Evolutionary conservation across 2,329 filamentous ascomycete species (phyloP), one percentile per base, ranked within the genome.

Genomic region (Dendryphion nanum): DNA sequence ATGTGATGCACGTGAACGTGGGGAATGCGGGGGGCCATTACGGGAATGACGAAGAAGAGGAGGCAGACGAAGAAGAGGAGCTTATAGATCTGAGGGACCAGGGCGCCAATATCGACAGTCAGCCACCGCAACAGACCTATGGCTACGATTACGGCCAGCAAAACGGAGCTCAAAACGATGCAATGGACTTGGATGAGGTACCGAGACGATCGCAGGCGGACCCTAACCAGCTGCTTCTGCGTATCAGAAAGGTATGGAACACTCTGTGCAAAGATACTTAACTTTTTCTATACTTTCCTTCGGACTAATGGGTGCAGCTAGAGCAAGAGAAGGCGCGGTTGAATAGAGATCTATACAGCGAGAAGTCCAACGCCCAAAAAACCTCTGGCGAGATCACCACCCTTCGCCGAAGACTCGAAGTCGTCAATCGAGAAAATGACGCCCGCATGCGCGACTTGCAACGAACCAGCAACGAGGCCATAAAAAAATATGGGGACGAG

Each of bases 321-420:
- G 68, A 74, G 53, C 66, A 65, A 40, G 67, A 73, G 38, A 65
- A 64, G 33, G 55, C 51, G 6, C 55, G 60, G 21, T 51, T 73
- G 26, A 59, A 61, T 37, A 53, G 56, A 21, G 54, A 63, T 21
- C 66, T 72, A 42, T 61, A 72, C 38, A 67, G 66, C 30, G 67
- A 66, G 32, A 64, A 67, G 35, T 63, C 64, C 41, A 64, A 75
- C 5, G 78, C 81, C 34, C 72, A 84, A 13, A 75, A 77, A 3
- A 85, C 86, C 50, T 72, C 78, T 14, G 87, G 87, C 34, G 86
- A 90, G 59, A 81, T 82, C 18, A 76, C 84, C 35, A 89, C 90
- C 43, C 74, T 90, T n/a, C 79, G 87, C 21, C 77, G 78, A 42
- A 87, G 86, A 42, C 75, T 81, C 28, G 77, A 83, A 34, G 83